Percentiles rank a stretch among this genome's conserved stretches.
Evolutionary conservation across 2,329 filamentous ascomycete species (phyloP).

Genomic region (Rosellinia necatrix): DNA sequence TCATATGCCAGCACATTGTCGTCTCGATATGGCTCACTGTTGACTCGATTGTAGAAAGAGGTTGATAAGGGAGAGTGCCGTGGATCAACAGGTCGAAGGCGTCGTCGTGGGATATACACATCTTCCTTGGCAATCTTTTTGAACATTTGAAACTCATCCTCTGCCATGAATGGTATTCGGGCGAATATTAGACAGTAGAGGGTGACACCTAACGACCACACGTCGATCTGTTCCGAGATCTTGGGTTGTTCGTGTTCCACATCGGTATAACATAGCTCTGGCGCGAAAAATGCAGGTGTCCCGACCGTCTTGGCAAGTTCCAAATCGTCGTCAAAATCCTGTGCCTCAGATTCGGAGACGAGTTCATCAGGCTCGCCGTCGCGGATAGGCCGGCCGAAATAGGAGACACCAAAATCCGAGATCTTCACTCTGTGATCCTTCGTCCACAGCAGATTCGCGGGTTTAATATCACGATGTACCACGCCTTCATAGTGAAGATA

Average conservation of each 20-base stretch:
- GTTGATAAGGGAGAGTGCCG: conserved; percentile 59
- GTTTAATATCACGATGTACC: conserved; percentile 84
- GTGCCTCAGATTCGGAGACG: conserved; percentile 78
- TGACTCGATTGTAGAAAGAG: conserved; percentile 61
- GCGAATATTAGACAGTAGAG: conserved; percentile 95
- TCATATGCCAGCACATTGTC: conserved; percentile 85
- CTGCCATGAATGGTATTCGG: conserved; percentile 88
- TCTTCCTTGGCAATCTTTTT: conserved; percentile 88
- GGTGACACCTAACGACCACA: conserved; percentile 96
- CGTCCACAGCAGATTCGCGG: conserved; percentile 88
- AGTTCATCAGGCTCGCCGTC: conserved; percentile 80
- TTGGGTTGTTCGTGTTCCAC: conserved; percentile 70
- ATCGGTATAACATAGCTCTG: conserved; percentile 92
- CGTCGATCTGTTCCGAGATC: conserved; percentile 91
- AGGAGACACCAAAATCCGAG: conserved; percentile 97
- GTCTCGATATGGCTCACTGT: conserved; percentile 70
- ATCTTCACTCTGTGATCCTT: conserved; percentile 90
- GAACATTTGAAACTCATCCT: conserved; percentile 92
- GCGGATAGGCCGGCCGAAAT: conserved; percentile 85
- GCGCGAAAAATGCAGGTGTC: conserved; percentile 96
- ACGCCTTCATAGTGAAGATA: conserved; percentile 90
- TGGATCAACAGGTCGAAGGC: conserved; percentile 76
- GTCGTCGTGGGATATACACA: conserved; percentile 82
- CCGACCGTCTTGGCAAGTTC: conserved; percentile 98
- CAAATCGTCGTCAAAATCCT: conserved; percentile 87